phyloP scores from a whole-genome alignment of 2,329 filamentous ascomycete genomes.

The Fusarium globosum region DNA sequence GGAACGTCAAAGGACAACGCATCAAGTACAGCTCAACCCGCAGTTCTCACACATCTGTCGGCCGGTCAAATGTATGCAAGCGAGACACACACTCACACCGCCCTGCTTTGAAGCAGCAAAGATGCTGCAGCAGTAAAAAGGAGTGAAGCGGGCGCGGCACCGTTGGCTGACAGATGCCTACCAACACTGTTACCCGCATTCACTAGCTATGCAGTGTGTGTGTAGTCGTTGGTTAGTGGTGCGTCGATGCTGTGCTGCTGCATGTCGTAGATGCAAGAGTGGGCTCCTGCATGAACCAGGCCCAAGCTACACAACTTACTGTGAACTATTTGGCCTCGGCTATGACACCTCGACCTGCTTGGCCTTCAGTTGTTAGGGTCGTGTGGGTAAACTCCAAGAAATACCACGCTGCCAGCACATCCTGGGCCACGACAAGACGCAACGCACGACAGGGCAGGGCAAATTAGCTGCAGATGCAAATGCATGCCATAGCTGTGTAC shows the following conservation, averaged over 20 bases:
- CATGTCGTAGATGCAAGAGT: constrained; percentile 41
- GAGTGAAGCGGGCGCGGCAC: constrained; percentile 42
- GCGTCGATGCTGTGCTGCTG: constrained; percentile 43
- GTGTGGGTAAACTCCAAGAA: constrained; percentile 15
- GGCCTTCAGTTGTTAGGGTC: constrained; percentile 22
- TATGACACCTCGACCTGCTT: constrained; percentile 18
- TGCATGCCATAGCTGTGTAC: constrained; percentile 48
- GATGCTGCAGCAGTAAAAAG: constrained; percentile 38
- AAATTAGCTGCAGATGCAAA: constrained; percentile 49
- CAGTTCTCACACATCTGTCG: constrained; percentile 40
- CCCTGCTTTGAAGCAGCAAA: constrained; percentile 33
- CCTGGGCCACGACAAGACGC: constrained; percentile 32
- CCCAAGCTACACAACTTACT: constrained; percentile 35
- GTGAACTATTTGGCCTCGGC: constrained; percentile 27
- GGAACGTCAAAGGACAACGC: constrained; percentile 40
- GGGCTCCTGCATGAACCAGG: constrained; percentile 46
- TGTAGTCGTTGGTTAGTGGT: constrained; percentile 36
- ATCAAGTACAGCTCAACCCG: constrained; percentile 45
- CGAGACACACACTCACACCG: constrained; percentile 42
- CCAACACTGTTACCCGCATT: constrained; percentile 35
- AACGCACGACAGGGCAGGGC: constrained; percentile 37
- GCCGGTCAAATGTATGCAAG: constrained; percentile 37
- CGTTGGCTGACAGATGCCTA: constrained; percentile 43
- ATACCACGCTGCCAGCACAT: constrained; percentile 41
- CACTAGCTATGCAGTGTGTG: constrained; percentile 34